Conservation (phyloP, 495 filamentous ascomycete species). For the Tuber brumale region DNA sequence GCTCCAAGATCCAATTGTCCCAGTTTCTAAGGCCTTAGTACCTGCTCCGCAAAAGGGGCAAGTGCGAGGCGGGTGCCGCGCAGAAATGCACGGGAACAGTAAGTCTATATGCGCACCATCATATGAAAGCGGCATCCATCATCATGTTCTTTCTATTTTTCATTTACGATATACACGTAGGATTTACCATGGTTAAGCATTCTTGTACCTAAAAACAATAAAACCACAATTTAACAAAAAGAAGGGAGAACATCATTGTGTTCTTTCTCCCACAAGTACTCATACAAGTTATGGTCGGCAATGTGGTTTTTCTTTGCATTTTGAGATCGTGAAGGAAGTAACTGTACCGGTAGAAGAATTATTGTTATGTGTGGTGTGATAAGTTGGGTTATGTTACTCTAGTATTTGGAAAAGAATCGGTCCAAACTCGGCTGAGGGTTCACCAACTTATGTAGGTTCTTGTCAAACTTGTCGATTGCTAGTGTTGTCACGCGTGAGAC, state of each 20-base stretch:
- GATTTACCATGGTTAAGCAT: too few relatives aligned
- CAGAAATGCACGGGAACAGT: too few relatives aligned
- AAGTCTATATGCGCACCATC: too few relatives aligned
- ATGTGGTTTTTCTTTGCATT: background rate
- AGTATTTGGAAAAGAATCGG: background rate
- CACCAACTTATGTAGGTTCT: background rate
- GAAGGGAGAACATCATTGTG: background rate
- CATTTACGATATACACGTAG: too few relatives aligned
- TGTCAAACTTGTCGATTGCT: background rate
- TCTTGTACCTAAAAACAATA: too few relatives aligned
- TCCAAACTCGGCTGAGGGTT: background rate
- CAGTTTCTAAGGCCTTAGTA: too few relatives aligned
- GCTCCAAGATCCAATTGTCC: too few relatives aligned
- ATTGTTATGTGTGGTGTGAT: background rate
- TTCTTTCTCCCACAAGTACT: background rate
- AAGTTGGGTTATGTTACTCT: background rate
- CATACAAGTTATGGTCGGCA: background rate
- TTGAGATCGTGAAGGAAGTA: background rate
- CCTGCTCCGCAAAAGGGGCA: too few relatives aligned
- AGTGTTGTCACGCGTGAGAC: background rate
- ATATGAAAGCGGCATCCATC: too few relatives aligned
- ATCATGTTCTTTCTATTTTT: too few relatives aligned
- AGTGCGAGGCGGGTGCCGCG: too few relatives aligned
- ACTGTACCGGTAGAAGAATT: background rate
- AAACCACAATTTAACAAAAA: too few relatives aligned